These are phyloP conservation scores for Aspergillus affinis DNA, from an alignment of 495 filamentous ascomycete species.

Conservation along the genomic window DNA sequence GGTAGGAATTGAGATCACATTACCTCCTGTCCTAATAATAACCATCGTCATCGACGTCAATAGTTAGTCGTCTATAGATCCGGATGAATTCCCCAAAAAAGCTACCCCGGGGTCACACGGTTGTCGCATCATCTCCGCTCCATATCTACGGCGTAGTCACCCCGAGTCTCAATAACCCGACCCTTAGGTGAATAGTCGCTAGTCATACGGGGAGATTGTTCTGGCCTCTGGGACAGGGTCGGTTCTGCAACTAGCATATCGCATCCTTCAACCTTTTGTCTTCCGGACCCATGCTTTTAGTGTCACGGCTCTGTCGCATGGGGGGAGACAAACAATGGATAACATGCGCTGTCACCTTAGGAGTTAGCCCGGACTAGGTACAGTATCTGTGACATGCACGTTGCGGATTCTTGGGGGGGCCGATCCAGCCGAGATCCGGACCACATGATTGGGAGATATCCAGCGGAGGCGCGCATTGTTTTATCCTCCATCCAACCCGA, in stretches of 20 bases:
- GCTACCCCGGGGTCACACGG: conserved; percentile 9
- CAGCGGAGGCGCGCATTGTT: conserved; percentile 5
- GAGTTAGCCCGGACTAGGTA: background rate
- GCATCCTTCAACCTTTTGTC: background rate
- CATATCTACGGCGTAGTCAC: background rate
- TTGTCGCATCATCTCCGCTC: conserved; percentile 9
- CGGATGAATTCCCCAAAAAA: conserved; percentile 17
- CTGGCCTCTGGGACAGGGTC: background rate
- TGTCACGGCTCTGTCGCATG: background rate
- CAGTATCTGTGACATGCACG: conserved; percentile 12
- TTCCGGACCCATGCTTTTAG: background rate
- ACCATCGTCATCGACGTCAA: background rate
- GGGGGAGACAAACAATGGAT: background rate
- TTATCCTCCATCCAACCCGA: conserved; percentile 1
- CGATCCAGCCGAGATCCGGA: conserved; percentile 20
- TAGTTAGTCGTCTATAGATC: conserved; percentile 6
- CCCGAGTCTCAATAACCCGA: background rate
- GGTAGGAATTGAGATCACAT: conserved; percentile 7
- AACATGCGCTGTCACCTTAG: background rate
- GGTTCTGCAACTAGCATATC: background rate
- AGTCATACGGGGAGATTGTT: background rate
- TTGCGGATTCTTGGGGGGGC: conserved; percentile 9
- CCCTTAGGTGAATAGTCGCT: background rate
- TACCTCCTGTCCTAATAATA: background rate
- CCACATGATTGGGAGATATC: conserved; percentile 17